Percentiles rank a stretch among this genome's conserved stretches.
These are phyloP conservation scores for Neodidymelliopsis sp. DNA, from an alignment of 2,329 filamentous ascomycete species.

Conservation along the genomic window DNA sequence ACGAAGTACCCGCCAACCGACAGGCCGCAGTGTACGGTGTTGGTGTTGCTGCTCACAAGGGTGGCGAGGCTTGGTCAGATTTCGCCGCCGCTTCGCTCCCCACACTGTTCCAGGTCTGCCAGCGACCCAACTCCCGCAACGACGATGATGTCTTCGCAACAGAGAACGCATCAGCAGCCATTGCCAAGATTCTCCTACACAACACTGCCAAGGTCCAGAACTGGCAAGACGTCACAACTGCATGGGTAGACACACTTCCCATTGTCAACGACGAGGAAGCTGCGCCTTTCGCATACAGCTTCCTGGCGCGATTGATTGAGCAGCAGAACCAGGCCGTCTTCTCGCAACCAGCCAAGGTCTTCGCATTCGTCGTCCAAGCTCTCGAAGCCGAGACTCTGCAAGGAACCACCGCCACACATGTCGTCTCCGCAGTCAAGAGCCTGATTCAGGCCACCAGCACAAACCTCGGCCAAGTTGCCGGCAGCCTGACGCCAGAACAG, in stretches of 20 bases:
- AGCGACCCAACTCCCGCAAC: conserved; percentile 79
- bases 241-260: conserved; percentile 91
- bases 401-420: conserved; percentile 79
- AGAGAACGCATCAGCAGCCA: conserved; percentile 94
- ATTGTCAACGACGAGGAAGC: conserved; percentile 97
- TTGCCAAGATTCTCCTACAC: conserved; percentile 95
- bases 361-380: conserved; percentile 84
- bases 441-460: conserved; percentile 77
- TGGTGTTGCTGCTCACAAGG: conserved; percentile 92
- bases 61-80: conserved; percentile 84
- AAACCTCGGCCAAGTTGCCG: conserved; percentile 77
- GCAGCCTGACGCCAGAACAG: conserved; percentile 78
- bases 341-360: conserved; percentile 79
- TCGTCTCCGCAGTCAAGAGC: conserved; percentile 79
- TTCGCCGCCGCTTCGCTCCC: conserved; percentile 84
- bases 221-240: conserved; percentile 75
- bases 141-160: conserved; percentile 97
- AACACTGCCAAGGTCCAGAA: conserved; percentile 80
- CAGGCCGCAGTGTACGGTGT: conserved; percentile 97
- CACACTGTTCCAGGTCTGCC: conserved; percentile 83
- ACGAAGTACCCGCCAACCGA: conserved; percentile 86
- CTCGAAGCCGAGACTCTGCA: conserved; percentile 90
- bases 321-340: conserved; percentile 89
- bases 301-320: conserved; percentile 88
- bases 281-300: conserved; percentile 93